Conservation (phyloP, 352 stramenopile genomes). For the Phytophthora syringae region DNA sequence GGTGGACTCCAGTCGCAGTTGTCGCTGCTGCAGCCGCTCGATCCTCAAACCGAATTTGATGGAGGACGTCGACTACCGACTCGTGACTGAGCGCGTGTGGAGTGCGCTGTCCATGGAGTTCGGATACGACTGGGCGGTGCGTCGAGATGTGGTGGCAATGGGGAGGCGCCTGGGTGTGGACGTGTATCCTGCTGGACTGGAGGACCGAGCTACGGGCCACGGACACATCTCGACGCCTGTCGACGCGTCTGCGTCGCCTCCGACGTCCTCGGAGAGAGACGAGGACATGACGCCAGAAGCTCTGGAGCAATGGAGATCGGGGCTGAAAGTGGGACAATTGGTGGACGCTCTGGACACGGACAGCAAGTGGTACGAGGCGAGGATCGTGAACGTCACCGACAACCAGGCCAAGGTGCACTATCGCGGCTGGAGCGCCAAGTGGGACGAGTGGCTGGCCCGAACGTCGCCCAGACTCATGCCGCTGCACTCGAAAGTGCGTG, state of each 20-base stretch:
- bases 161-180: conserved; percentile 52
- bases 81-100: conserved; percentile 77
- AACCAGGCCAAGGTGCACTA: conserved; percentile 93
- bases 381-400: conserved; percentile 47
- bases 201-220: conserved; percentile 31
- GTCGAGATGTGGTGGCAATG: conserved; percentile 51
- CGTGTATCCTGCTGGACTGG: conserved; percentile 57
- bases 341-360: conserved; percentile 75
- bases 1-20: conserved; percentile 55
- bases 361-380: conserved; percentile 78
- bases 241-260: conserved; percentile 20
- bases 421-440: conserved; percentile 95
- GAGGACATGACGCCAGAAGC: conserved; percentile 16
- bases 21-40: conserved; percentile 48
- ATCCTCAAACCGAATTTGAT: conserved; percentile 54
- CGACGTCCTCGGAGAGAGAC: conserved; percentile 50
- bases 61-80: conserved; percentile 62
- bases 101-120: conserved; percentile 61
- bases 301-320: conserved; percentile 58
- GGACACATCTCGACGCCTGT: conserved; percentile 14
- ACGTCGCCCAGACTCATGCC: conserved; percentile 91
- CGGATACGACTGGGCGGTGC: conserved; percentile 70
- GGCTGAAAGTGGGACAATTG: conserved; percentile 53
- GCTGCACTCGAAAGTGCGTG: conserved; percentile 85
- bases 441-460: conserved; percentile 96